phyloP scores from a whole-genome alignment of 164 flowering plant genomes.

The Annona squamosa region DNA sequence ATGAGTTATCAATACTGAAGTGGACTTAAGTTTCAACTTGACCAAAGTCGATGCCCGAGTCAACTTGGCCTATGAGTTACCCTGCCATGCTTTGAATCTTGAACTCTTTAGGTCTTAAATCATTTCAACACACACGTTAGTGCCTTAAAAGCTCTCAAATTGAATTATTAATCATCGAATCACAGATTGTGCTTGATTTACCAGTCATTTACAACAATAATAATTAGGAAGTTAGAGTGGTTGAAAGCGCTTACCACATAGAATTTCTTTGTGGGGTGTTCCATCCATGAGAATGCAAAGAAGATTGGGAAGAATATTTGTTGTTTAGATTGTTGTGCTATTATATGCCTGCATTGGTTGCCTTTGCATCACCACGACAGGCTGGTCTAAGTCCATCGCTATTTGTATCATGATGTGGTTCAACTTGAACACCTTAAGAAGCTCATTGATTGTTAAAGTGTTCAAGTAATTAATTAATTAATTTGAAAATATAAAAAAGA shows the following conservation, averaged over 20 bases:
- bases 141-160: no score
- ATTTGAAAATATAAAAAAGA: not conserved
- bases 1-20: no score
- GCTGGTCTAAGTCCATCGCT: conserved; percentile 79
- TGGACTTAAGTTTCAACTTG: no score
- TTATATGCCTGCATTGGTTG: conserved; percentile 88
- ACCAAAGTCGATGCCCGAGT: no score
- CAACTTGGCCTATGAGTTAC: no score
- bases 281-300: conserved; percentile 62
- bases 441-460: conserved; percentile 78
- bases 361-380: conserved; percentile 62
- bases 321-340: conserved; percentile 90
- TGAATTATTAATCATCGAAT: no score
- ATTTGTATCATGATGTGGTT: conserved; percentile 84
- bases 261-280: conserved; percentile 69
- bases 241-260: conserved; percentile 65
- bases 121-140: no score
- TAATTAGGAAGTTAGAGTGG: conserved; percentile 75
- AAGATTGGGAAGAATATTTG: conserved; percentile 88
- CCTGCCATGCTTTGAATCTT: no score
- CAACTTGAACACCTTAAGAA: conserved; percentile 79
- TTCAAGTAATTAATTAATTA: conserved; percentile 49
- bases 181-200: no score
- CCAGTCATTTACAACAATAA: no score
- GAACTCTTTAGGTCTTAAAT: no score